Percentiles rank a stretch among this genome's conserved stretches.
Conservation (phyloP, 129 eudicot species). For the Flaveria ramosissima region DNA sequence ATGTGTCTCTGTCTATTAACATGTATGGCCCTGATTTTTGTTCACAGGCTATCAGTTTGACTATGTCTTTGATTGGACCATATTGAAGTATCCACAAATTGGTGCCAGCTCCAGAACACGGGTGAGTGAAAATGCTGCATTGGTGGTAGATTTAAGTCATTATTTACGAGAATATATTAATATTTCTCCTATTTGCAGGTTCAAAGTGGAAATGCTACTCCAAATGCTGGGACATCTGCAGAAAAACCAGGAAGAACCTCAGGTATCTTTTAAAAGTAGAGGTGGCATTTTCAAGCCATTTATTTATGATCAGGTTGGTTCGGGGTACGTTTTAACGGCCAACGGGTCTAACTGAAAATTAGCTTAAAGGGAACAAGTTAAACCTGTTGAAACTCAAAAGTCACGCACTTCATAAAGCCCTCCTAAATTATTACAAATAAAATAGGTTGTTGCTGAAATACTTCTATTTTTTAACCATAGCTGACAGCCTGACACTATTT, state of each 20-base stretch:
- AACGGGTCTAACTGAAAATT: not conserved
- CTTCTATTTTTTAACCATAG: not conserved
- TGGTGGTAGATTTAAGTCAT: not conserved
- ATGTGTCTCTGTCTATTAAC: conserved; percentile 16
- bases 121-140: conserved; percentile 43
- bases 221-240: conserved; percentile 72
- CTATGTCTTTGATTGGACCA: conserved; percentile 97
- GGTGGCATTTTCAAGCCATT: not conserved
- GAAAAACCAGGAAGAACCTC: conserved; percentile 80
- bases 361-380: not conserved
- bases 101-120: conserved; percentile 78
- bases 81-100: conserved; percentile 95
- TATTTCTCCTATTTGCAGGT: conserved; percentile 43
- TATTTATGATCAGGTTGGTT: not conserved
- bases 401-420: not conserved
- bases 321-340: not conserved
- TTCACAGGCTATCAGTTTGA: conserved; percentile 93
- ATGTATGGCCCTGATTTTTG: not conserved
- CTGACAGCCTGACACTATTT: not conserved
- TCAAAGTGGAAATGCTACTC: conserved; percentile 55
- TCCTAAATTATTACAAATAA: not conserved
- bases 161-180: conserved; percentile 4
- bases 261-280: conserved; percentile 46
- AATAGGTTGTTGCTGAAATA: not conserved
- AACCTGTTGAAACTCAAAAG: not conserved